These are phyloP conservation scores for Exophiala calicioides DNA, from an alignment of 2,329 filamentous ascomycete species.

Conservation along the genomic window DNA sequence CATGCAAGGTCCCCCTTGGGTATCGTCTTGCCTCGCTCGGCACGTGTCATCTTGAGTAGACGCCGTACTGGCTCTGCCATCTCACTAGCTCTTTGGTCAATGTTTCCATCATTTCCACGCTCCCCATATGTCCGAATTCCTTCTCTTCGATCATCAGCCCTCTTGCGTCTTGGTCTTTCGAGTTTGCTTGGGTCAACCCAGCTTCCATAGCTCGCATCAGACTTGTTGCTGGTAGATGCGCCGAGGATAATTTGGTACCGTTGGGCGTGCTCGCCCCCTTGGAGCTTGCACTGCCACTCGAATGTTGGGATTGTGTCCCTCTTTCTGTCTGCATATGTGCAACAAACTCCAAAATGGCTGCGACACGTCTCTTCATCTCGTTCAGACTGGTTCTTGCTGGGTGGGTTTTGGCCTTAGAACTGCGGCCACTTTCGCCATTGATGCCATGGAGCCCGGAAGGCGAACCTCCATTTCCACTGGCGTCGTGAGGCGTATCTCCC, in stretches of 20 bases:
- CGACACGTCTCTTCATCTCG: constrained; percentile 82
- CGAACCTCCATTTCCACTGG: constrained; percentile 31
- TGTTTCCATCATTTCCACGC: constrained; percentile 87
- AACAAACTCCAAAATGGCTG: constrained; percentile 86
- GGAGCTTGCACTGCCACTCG: constrained; percentile 35
- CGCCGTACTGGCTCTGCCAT: constrained; percentile 75
- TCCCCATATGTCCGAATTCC: constrained; percentile 74
- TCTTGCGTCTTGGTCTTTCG: constrained; percentile 27
- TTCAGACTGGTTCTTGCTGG: constrained; percentile 71
- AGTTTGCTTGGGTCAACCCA: constrained; percentile 36
- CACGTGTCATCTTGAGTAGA: constrained; percentile 38
- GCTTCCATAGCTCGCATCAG: constrained; percentile 40
- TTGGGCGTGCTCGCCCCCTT: constrained; percentile 33
- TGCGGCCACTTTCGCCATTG: constrained; percentile 58
- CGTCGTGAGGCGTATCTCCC: constrained; percentile 33
- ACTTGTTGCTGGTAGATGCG: constrained; percentile 31
- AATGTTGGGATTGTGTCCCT: constrained; percentile 57
- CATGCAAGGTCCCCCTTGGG: neutral
- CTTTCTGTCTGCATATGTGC: constrained; percentile 85
- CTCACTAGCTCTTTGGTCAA: constrained; percentile 77
- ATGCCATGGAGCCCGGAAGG: constrained; percentile 53
- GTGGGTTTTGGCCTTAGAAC: constrained; percentile 61
- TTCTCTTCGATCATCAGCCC: constrained; percentile 36
- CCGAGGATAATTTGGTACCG: constrained; percentile 17
- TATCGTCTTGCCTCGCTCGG: constrained; percentile 1